These are phyloP conservation scores for Pleurotus cornucopiae DNA, from an alignment of 768 basidiomycete species.

Conservation along the genomic window DNA sequence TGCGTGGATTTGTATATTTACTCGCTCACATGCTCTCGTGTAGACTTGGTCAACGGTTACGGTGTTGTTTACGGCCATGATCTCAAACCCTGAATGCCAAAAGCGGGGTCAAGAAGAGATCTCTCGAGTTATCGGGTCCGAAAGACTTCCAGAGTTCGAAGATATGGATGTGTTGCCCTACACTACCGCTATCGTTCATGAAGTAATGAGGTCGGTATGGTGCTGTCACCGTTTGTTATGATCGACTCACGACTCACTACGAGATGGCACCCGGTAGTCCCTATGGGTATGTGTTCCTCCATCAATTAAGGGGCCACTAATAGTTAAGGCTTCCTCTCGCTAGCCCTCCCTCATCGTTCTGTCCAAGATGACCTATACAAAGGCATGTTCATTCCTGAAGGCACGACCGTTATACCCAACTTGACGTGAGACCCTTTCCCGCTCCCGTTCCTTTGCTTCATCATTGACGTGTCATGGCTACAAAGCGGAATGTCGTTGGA, in stretches of 20 bases:
- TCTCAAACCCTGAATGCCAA: conserved; percentile 18
- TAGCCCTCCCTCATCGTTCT: background rate
- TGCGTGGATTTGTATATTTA: no score
- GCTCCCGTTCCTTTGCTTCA: background rate
- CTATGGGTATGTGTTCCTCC: background rate
- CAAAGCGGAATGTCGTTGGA: conserved; percentile 22
- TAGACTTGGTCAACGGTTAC: no score
- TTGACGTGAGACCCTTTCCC: conserved; percentile 19
- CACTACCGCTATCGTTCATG: conserved; percentile 38
- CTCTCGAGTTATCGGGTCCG: conserved; percentile 20
- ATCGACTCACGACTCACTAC: no score
- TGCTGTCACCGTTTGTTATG: background rate
- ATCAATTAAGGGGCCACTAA: background rate
- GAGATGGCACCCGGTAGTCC: background rate
- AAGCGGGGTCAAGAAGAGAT: conserved; percentile 22
- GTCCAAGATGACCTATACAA: background rate
- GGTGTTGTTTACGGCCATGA: no score
- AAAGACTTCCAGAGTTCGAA: conserved; percentile 18
- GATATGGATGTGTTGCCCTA: conserved; percentile 18
- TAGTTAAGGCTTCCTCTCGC: background rate
- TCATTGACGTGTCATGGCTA: background rate
- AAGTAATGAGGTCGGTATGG: conserved; percentile 37
- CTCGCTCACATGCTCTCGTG: no score
- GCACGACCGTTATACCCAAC: conserved; percentile 27
- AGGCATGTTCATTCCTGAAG: conserved; percentile 28